Conservation (phyloP, 345 rosid genomes). For the Balakata baccata region DNA sequence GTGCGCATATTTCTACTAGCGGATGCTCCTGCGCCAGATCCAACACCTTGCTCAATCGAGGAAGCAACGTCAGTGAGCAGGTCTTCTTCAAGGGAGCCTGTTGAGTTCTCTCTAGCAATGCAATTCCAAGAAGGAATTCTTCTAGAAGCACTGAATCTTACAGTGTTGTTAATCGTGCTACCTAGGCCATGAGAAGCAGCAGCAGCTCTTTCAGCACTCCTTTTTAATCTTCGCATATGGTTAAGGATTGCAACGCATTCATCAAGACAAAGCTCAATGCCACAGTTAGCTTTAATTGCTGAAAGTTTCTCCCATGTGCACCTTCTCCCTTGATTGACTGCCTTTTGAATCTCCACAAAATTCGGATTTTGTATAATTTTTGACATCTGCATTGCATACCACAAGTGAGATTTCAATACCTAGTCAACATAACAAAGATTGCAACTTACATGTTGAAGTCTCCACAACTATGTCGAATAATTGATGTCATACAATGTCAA, state of each 20-base stretch:
- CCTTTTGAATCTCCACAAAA: conserved; percentile 25
- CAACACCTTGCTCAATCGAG: conserved; percentile 43
- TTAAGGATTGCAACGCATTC: conserved; percentile 91
- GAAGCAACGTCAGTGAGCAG: conserved; percentile 41
- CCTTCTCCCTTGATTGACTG: conserved; percentile 76
- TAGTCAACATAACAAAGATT: neutral
- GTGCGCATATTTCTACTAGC: conserved; percentile 43
- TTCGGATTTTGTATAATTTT: conserved; percentile 85
- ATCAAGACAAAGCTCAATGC: conserved; percentile 94
- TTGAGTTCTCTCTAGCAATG: conserved; percentile 89
- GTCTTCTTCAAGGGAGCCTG: conserved; percentile 86
- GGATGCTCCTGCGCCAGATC: conserved; percentile 7
- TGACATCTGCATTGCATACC: conserved; percentile 45
- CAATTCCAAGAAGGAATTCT: conserved; percentile 98
- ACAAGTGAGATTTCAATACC: neutral
- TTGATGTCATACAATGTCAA: neutral
- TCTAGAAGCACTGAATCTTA: conserved; percentile 71
- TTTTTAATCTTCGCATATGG: conserved; percentile 92
- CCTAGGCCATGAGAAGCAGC: conserved; percentile 64
- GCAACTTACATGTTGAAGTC: neutral
- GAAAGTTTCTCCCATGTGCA: conserved; percentile 99
- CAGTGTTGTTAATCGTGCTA: conserved; percentile 25
- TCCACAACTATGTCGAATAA: neutral
- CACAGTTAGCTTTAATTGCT: conserved; percentile 92
- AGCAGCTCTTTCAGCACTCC: conserved; percentile 93